Percentiles rank a stretch among this genome's conserved stretches.
These are phyloP conservation scores for Cordyceps farinosa DNA, from an alignment of 2,329 filamentous ascomycete species.

Conservation along the genomic window DNA sequence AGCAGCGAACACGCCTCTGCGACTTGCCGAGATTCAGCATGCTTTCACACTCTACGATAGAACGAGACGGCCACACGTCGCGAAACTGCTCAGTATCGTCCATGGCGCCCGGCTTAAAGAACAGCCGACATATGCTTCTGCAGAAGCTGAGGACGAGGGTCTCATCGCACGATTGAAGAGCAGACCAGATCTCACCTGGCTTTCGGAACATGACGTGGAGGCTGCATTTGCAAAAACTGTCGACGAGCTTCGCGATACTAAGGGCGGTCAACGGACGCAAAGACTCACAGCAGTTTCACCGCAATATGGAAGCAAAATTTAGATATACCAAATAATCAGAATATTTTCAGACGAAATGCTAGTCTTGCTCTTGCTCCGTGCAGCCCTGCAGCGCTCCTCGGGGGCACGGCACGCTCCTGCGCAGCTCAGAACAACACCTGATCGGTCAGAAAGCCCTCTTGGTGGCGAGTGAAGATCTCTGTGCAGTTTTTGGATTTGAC, in stretches of 20 bases:
- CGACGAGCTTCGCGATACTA: not conserved
- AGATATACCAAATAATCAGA: not conserved
- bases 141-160: conserved; percentile 15
- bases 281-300: not conserved
- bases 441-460: not conserved
- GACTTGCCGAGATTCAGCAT: not conserved
- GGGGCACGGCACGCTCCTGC: not conserved
- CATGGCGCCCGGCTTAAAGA: conserved; percentile 1
- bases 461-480: not conserved
- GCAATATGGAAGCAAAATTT: not conserved
- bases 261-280: not conserved
- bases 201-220: conserved; percentile 22
- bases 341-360: not conserved
- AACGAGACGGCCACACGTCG: conserved; percentile 19
- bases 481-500: not conserved
- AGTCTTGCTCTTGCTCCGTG: too few species aligned
- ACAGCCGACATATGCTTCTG: not conserved
- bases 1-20: not conserved
- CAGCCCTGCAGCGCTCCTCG: too few species aligned
- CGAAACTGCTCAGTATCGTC: conserved; percentile 18
- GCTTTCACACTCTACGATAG: conserved; percentile 16
- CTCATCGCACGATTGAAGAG: conserved; percentile 16
- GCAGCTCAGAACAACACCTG: not conserved
- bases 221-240: conserved; percentile 10
- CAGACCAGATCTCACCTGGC: conserved; percentile 19